Base-by-base conservation (phyloP, 371 early-diverging fungal species). In the Syncephalastrum monosporum region DNA sequence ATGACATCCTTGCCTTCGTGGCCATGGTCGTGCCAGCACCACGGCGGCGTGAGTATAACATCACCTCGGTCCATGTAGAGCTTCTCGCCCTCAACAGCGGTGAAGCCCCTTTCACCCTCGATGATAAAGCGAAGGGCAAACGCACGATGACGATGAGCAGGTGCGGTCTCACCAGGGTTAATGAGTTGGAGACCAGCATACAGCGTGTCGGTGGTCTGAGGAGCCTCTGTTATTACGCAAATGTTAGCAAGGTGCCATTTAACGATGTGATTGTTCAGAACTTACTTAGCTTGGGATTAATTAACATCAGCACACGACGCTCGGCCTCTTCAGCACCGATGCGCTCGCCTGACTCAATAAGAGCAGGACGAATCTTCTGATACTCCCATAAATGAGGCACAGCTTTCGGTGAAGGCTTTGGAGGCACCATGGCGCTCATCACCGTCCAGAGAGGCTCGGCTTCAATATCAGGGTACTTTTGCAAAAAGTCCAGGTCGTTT, bases 81-180 rank as follows among this genome's bases (percentile, higher is more conserved):
- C 24, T 64, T 64, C 43, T 64, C 57, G 12, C 65, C 65, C 29
- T 64, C 65, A 19, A 64, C 65, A 44, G 65, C 65, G 19, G 65
- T 64, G 15, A 64, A 64, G 17, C 65, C 65, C 17, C 60, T 60
- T 5, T 60, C 47, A 2, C 65, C 65, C 49, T 64, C 65, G 45
- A 64, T 64, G 19, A 64, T 64, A 19, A 64, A 64, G 38, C 65
- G 65, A 7, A 64, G 54, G 14, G 65, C 65, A 59, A 64, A 64
- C n/a, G 65, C 65, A 14, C 65, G 46, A n/a, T 64, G 65, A 23
- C 65, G 60, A 29, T 64, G 65, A 15, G 65, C 65, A 45, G 65
- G 65, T 17, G 65, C 65, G 16, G 55, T 49, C 24, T 64, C 65
- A 16, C 65, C 65, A 7, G 65, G 65, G 14, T 64, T 64, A 41